Conservation (phyloP, 163 green algal species). For the Coccomyxa subellipsoidea region DNA sequence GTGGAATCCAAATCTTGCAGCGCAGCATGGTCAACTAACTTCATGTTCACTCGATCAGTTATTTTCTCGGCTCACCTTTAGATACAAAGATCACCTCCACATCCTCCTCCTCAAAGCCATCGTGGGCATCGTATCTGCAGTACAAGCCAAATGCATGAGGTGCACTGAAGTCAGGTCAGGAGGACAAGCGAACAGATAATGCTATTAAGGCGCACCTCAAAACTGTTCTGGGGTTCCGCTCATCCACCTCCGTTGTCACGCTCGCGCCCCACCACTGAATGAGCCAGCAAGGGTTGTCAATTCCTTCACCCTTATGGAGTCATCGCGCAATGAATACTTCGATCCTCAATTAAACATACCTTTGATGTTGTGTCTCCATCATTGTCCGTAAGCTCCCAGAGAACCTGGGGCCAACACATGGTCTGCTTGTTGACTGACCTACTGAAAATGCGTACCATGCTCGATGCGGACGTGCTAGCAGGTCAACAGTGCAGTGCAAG, state of each 20-base stretch:
- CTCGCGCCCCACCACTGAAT: background rate
- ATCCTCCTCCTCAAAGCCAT: background rate
- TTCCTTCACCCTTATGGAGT: too few relatives aligned
- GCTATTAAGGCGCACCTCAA: background rate
- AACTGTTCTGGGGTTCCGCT: background rate
- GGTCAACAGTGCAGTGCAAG: background rate
- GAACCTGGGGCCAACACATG: background rate
- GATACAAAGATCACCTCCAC: background rate
- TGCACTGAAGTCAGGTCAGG: background rate
- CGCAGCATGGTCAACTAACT: too few relatives aligned
- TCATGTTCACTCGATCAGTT: background rate
- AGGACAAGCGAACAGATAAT: background rate
- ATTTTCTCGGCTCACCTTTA: background rate
- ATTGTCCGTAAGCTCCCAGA: background rate
- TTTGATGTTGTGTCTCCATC: background rate
- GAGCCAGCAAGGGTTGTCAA: too few relatives aligned
- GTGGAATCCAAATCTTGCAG: too few relatives aligned
- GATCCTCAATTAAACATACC: background rate
- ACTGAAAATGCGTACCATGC: too few relatives aligned
- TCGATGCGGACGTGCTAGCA: background rate
- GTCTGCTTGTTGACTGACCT: background rate
- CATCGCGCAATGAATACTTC: too few relatives aligned
- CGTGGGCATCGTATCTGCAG: slow-evolving; percentile 2
- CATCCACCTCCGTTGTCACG: background rate
- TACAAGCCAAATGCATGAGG: background rate